phyloP scores from a whole-genome alignment of 139 green algal species.

The Haematococcus sp. region DNA sequence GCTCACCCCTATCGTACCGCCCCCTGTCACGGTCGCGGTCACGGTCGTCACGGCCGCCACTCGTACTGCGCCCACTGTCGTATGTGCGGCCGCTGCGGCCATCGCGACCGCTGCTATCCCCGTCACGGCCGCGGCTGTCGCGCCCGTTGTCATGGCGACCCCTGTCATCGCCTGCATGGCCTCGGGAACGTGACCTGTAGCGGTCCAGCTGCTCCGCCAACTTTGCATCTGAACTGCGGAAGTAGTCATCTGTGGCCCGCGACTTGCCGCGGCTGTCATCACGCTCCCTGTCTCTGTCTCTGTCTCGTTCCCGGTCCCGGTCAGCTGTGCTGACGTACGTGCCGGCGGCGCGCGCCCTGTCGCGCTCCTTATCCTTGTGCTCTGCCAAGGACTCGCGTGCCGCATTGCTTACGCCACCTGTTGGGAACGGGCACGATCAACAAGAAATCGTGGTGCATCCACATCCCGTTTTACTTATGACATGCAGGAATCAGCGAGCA shows the following conservation, averaged over 20 bases:
- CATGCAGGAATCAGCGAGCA: not conserved
- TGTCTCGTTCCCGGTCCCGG: not conserved
- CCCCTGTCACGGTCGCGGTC: not conserved
- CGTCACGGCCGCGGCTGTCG: not conserved
- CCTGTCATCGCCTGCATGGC: not conserved
- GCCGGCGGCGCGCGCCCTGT: not conserved
- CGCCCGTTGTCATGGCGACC: conserved; percentile 2
- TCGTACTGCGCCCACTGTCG: not conserved
- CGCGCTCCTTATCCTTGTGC: not conserved
- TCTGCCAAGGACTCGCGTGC: not conserved
- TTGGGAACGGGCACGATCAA: not conserved
- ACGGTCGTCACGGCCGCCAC: not conserved
- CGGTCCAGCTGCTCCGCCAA: conserved; percentile 16
- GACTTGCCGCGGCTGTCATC: not conserved
- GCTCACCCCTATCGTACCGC: not conserved
- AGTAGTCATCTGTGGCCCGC: not conserved
- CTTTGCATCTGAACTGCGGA: conserved; percentile 1
- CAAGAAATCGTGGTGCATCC: not conserved
- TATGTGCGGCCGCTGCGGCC: not conserved
- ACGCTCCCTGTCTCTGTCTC: conserved; percentile 20
- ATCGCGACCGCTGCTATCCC: not conserved
- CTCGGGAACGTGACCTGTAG: not conserved
- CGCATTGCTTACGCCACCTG: not conserved
- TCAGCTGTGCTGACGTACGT: not conserved
- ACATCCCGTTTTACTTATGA: not conserved